A percentile compares a stretch with the other conserved stretches of the same genome.
phyloP scores from a whole-genome alignment of 2,329 filamentous ascomycete genomes.

The Graphium sp. region DNA sequence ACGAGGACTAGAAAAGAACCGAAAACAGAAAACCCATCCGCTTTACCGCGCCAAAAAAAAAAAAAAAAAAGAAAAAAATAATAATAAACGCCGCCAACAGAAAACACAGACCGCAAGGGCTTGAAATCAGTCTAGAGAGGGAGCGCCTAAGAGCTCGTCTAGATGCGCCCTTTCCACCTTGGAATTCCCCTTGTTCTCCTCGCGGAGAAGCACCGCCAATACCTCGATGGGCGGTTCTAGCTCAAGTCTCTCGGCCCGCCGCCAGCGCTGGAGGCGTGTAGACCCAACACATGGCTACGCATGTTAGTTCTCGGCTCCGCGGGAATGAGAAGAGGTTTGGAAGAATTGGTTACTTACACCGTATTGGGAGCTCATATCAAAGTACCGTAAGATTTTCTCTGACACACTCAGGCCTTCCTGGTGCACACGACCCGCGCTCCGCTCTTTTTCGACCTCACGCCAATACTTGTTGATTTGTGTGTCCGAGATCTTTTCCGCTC shows the following conservation, averaged over 20 bases:
- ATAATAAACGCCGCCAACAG: too few relatives aligned
- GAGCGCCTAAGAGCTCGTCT: conserved; percentile 49
- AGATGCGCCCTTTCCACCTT: conserved; percentile 54
- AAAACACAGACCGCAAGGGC: too few relatives aligned
- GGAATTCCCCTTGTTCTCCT: conserved; percentile 38
- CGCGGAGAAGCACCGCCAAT: conserved; percentile 64
- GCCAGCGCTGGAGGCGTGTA: conserved; percentile 67
- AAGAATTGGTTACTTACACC: conserved; percentile 55
- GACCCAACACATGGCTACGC: conserved; percentile 75
- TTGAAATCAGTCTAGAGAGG: too few relatives aligned
- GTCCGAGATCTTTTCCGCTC: conserved; percentile 48
- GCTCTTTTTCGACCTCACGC: conserved; percentile 50
- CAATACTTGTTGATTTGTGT: conserved; percentile 64
- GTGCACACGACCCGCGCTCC: conserved; percentile 57
- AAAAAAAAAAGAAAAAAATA: too few relatives aligned
- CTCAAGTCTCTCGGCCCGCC: conserved; percentile 65
- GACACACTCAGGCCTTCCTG: conserved; percentile 53
- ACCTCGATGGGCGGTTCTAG: conserved; percentile 85
- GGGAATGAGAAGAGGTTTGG: background rate
- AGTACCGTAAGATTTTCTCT: conserved; percentile 82
- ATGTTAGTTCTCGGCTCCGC: background rate
- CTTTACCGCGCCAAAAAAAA: too few relatives aligned
- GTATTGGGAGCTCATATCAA: conserved; percentile 81
- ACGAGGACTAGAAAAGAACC: too few relatives aligned
- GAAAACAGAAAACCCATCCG: too few relatives aligned